Base-by-base conservation (phyloP, 371 early-diverging fungal species). In the Actinomortierella wolfii region DNA sequence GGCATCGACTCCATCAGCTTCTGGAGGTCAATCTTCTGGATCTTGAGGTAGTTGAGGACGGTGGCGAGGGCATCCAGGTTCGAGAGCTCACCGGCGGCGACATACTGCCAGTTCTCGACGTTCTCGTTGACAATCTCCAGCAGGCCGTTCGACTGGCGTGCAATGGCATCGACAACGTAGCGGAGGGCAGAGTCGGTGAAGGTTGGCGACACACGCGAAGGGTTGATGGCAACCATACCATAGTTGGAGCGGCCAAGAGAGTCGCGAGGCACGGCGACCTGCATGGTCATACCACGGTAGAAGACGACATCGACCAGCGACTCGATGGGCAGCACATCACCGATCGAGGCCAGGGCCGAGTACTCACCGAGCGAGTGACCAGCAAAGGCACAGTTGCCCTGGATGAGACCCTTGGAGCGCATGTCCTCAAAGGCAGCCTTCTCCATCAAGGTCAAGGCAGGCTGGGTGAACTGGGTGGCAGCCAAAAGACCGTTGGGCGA, bases 321-420 rank as follows among this genome's bases (percentile, higher is more conserved):
- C 70, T 94, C 92, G 61, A 96, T 86, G 21, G 93, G 88, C 55
- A 97, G 78, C 1, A 96, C 94, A 66, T 91, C 88, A 69, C 94
- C 96, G 49, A 97, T 90, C 23, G 97, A 86, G 26, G 94, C 89
- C 51, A 97, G 84, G 56, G 93, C 96, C 73, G 96, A 93, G 69
- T 97, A 97, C 73, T 97, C 98, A 75, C 98, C 98, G 51, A 97
- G 86, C 51, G 93, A 93, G 84, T 97, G 98, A 64, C 98, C 98
- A 58, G 98, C 97, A 74, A 94, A 97, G 51, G 92, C 83, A 58
- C 93, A 89, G 74, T 90, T 86, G 64, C 83, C 68, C 70, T 92
- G 93, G 53, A 96, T 89, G 45, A 96, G 81, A 5, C 94, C 94
- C 78, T 91, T 88, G 49, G 89, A 79, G 48, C 90, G 86, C 96